Evolutionary conservation across 2,329 filamentous ascomycete species (phyloP), one percentile per base, ranked within the genome.

Genomic region (Graphilbum fragrans): DNA sequence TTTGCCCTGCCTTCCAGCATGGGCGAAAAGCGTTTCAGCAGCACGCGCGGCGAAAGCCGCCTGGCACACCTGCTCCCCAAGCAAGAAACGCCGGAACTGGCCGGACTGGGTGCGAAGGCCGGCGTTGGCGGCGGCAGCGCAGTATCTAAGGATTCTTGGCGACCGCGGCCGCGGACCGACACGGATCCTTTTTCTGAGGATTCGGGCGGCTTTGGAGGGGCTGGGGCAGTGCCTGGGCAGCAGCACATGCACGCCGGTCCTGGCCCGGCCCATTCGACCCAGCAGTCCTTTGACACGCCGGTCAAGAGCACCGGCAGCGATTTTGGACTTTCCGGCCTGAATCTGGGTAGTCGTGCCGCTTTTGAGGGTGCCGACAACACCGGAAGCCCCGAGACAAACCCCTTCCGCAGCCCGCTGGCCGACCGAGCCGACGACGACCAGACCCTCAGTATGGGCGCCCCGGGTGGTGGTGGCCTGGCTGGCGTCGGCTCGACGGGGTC

Each of bases 321-420:
- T 45, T 77, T 80, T 51, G 75, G 76, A 35, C 77, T 80, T 71
- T 64, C 72, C 14, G 73, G 74, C 51, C 66, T 72, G 52, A 73
- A 61, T 60, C 69, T 66, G 55, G 77, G 56, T 59, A 70, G 70
- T 16, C 5, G 29, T 14, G 29, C 14, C n/a, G n/a, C n/a, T 39
- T 67, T 77, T 38, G 69, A 75, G 31, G 71, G 77, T 35, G 67
- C 69, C n/a, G 69, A 80, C 49, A 84, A 86, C 44, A 82, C 84
- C 1, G 75, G 86, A 55, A 96, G 90, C 57, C 92, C 92, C 0
- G 86, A 94, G 54, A 96, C 92, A 3, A 98, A 98, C 55, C 92
- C 92, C 2, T 98, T 92, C 57, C 85, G 88, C 49, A 96, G 90
- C 58, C 92, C 92, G 3, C 77, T 83, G 8, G 83, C 81, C 31